Conservation (phyloP, 2,329 filamentous ascomycete species). For the Neophaeococcomyces aloes region DNA sequence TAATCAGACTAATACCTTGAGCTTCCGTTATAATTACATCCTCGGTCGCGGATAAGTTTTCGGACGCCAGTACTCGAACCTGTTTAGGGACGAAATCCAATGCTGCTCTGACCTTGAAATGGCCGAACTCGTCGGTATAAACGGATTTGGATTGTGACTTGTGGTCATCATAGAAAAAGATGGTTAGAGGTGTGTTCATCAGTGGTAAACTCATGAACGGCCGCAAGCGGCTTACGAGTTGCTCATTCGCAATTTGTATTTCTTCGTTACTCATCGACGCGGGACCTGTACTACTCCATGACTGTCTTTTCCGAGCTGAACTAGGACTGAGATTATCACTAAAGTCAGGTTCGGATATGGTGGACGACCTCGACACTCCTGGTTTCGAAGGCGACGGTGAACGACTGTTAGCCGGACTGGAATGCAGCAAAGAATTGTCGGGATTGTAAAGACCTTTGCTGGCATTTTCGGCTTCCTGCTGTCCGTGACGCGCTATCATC, state of each 20-base stretch:
- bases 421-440: constrained; percentile 33
- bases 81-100: constrained; percentile 86
- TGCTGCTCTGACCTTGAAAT: constrained; percentile 70
- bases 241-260: constrained; percentile 66
- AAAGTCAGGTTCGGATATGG: constrained; percentile 17
- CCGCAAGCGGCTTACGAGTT: constrained; percentile 74
- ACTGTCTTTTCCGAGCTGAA: constrained; percentile 33
- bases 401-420: constrained; percentile 22
- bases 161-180: constrained; percentile 88
- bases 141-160: constrained; percentile 76
- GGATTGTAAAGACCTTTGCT: constrained; percentile 54
- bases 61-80: constrained; percentile 74
- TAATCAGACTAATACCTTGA: constrained; percentile 79
- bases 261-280: constrained; percentile 63
- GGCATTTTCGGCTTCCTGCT: constrained; percentile 60
- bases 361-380: not conserved
- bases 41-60: constrained; percentile 71
- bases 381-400: constrained; percentile 18
- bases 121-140: constrained; percentile 75
- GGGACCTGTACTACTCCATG: constrained; percentile 38
- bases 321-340: constrained; percentile 21
- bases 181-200: constrained; percentile 65
- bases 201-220: constrained; percentile 84
- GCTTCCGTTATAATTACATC: constrained; percentile 67
- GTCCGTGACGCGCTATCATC: constrained; percentile 61